A percentile compares a stretch with the other conserved stretches of the same genome.
Evolutionary conservation across 768 basidiomycete species (phyloP).

Genomic region (Royoungia palumana): DNA sequence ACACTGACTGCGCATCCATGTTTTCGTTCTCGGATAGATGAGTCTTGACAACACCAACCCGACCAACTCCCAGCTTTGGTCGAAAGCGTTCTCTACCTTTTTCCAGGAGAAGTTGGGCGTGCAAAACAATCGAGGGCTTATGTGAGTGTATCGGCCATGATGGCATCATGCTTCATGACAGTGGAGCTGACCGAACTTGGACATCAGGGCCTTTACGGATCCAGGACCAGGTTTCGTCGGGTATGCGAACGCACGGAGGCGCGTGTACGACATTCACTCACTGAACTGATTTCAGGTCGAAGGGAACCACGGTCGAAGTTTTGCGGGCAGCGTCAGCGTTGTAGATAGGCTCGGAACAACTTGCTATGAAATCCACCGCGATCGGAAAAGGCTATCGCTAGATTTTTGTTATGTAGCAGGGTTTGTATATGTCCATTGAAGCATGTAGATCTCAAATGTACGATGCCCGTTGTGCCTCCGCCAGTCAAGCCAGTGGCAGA

Average conservation of each 20-base stretch:
- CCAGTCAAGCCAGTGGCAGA: no score
- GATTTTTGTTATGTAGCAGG: neutral
- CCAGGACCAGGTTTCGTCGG: constrained; percentile 24
- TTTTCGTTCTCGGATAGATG: constrained; percentile 33
- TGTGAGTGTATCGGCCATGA: constrained; percentile 34
- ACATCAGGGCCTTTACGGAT: constrained; percentile 25
- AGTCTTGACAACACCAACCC: constrained; percentile 56
- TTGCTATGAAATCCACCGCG: no score
- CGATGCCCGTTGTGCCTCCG: neutral
- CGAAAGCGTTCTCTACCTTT: constrained; percentile 51
- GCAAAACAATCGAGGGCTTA: constrained; percentile 54
- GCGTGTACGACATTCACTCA: neutral
- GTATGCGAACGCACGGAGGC: constrained; percentile 8
- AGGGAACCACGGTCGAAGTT: constrained; percentile 13
- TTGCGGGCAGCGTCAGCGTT: neutral
- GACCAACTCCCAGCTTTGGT: constrained; percentile 47
- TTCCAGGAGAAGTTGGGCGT: constrained; percentile 53
- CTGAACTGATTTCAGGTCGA: constrained; percentile 3
- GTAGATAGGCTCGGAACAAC: neutral
- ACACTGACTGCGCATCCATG: neutral
- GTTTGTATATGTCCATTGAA: neutral
- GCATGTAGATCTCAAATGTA: neutral
- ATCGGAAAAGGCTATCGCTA: no score
- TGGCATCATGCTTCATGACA: neutral
- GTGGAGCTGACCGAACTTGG: neutral